Conservation (phyloP, 73 alveolate species). For the Tetrahymena borealis region DNA sequence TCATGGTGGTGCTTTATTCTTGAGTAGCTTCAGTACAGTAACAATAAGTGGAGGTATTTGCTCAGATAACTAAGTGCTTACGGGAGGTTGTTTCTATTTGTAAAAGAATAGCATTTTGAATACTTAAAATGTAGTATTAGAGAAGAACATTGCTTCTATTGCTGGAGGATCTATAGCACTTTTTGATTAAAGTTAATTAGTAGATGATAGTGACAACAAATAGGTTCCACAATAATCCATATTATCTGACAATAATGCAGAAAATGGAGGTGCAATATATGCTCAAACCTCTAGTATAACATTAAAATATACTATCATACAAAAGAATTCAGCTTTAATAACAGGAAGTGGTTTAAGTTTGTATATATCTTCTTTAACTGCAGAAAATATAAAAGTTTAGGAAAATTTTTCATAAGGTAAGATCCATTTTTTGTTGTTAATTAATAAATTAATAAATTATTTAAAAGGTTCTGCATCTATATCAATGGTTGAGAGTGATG, state of each 20-base stretch:
- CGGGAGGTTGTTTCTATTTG: not conserved
- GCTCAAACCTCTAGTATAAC: not conserved
- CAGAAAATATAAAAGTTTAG: not conserved
- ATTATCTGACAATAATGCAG: not conserved
- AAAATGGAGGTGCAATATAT: not conserved
- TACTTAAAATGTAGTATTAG: not conserved
- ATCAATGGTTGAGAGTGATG: not conserved
- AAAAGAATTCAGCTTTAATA: not conserved
- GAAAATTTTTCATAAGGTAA: not conserved
- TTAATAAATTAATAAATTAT: not conserved
- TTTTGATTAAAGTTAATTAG: not conserved
- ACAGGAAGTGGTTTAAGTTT: not conserved
- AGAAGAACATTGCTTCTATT: not conserved
- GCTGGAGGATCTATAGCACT: not conserved
- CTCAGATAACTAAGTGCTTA: not conserved
- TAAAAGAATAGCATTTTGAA: not conserved
- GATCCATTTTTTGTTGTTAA: not conserved
- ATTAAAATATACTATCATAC: not conserved
- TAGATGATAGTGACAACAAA: not conserved
- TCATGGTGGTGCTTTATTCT: not conserved
- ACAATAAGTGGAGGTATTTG: not conserved
- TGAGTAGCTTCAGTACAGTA: not conserved
- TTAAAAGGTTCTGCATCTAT: not conserved
- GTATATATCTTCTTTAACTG: not conserved
- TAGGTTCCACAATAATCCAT: not conserved